phyloP scores from a whole-genome alignment of 2,329 filamentous ascomycete species.

The Chaetomium strumarium region DNA sequence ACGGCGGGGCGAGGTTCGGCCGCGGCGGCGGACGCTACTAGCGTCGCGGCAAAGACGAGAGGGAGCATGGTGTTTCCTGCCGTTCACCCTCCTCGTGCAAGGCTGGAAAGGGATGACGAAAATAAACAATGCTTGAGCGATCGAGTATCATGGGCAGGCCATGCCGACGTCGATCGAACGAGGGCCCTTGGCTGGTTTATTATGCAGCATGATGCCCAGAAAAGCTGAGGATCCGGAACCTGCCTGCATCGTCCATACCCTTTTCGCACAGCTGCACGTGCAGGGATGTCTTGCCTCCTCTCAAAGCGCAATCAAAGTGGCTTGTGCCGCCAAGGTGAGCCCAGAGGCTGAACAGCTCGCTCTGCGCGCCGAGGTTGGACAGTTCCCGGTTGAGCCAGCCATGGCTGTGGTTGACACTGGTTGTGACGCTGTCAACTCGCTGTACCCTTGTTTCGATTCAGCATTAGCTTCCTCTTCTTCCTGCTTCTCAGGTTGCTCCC shows the following conservation, averaged over 20 bases:
- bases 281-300: too few relatives aligned
- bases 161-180: neutral
- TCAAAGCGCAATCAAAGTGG: too few relatives aligned
- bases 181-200: neutral
- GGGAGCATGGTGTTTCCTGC: slow-evolving; percentile 13
- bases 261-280: neutral
- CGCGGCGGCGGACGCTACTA: slow-evolving; percentile 11
- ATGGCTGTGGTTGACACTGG: too few relatives aligned
- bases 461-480: too few relatives aligned
- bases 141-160: neutral
- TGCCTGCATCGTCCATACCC: neutral
- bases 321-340: too few relatives aligned
- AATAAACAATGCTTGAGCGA: neutral
- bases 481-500: too few relatives aligned
- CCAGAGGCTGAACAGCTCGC: too few relatives aligned
- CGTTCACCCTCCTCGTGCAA: neutral
- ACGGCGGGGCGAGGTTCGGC: neutral
- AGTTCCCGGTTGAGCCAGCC: too few relatives aligned
- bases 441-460: too few relatives aligned
- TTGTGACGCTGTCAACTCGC: too few relatives aligned
- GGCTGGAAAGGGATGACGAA: neutral
- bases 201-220: neutral
- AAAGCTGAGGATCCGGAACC: neutral
- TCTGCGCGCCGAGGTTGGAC: too few relatives aligned
- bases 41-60: slow-evolving; percentile 9